Base-by-base conservation (phyloP, 2,329 filamentous ascomycete genomes). In the Botrytis sinoallii region DNA sequence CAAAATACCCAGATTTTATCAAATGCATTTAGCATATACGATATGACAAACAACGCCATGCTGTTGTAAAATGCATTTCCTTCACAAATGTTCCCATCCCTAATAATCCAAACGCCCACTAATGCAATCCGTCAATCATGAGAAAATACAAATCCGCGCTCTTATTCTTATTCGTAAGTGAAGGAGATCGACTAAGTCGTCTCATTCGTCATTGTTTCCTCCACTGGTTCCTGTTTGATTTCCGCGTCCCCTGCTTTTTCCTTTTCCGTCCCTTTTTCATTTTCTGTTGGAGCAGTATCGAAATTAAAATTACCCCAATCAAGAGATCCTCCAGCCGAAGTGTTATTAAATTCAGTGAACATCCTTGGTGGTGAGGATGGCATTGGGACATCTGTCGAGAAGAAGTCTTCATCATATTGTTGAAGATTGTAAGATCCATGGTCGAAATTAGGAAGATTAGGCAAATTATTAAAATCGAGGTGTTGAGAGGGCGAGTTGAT, bases 351-450 rank as follows among this genome's bases (percentile, higher is more conserved):
- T 10, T 79, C 70, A 59, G 77, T 77, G 72, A 84, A 84, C 69
- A 81, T 79, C 20, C 79, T 78, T 42, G 85, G 84, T 35, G 84
- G 84, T 38, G 83, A 84, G 75, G 83, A 85, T 52, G 84, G 84
- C 83, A 86, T 85, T 8, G 82, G 82, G 57, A 81, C 79, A 78
- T 84, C 83, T 1, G 84, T 84, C 32, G 81, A 81, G 71, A 85
- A 83, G 73, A 85, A 81, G 71, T 85, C 84, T 59, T 83, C 81
- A 72, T 73, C 79, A 77, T 80, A 80, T 42, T 79, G 75, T 18
- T 78, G 68, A 40, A 74, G 67, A 32, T 67, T 71, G 25, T 71
- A 71, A 32, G 60, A 59, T n/a, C 40, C 72, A 42, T 74, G 71
- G 18, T 73, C 74, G 18, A 78, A 61, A 25, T 75, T 74, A 14